Evolutionary conservation across 352 stramenopile genomes (phyloP).

Genomic region (Aphanomyces euteiches): DNA sequence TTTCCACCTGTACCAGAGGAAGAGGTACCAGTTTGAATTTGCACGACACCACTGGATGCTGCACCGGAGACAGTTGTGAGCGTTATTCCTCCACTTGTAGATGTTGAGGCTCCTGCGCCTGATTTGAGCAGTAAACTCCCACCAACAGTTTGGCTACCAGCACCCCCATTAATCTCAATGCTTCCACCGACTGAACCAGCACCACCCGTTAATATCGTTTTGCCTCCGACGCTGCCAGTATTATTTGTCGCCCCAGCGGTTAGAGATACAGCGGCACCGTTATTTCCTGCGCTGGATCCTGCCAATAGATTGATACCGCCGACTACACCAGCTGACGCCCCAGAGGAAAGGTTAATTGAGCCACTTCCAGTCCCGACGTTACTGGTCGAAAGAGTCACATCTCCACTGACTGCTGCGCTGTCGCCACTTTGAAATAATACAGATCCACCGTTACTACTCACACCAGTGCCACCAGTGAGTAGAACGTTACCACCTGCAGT

Average conservation of each 20-base stretch:
- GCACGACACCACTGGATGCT: neutral
- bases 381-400: constrained; percentile 9
- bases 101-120: constrained; percentile 1
- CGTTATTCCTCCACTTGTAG: constrained; percentile 2
- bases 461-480: constrained; percentile 32
- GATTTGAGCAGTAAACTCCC: constrained; percentile 31
- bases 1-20: constrained; percentile 29
- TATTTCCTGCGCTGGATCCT: constrained; percentile 34
- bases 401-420: constrained; percentile 2
- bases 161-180: neutral
- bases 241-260: constrained; percentile 47
- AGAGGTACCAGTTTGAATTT: constrained; percentile 11
- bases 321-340: neutral
- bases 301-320: neutral
- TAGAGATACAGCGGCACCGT: constrained; percentile 54
- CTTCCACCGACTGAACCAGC: constrained; percentile 6
- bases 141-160: constrained; percentile 40
- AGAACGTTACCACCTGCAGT: constrained; percentile 40
- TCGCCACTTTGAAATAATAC: constrained; percentile 10
- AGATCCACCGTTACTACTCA: neutral
- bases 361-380: constrained; percentile 15
- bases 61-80: neutral
- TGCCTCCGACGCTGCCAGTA: constrained; percentile 25
- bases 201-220: constrained; percentile 9
- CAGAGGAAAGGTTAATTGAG: neutral